Base-by-base conservation (phyloP, 495 filamentous ascomycete species). In the Penicillium arizonense region DNA sequence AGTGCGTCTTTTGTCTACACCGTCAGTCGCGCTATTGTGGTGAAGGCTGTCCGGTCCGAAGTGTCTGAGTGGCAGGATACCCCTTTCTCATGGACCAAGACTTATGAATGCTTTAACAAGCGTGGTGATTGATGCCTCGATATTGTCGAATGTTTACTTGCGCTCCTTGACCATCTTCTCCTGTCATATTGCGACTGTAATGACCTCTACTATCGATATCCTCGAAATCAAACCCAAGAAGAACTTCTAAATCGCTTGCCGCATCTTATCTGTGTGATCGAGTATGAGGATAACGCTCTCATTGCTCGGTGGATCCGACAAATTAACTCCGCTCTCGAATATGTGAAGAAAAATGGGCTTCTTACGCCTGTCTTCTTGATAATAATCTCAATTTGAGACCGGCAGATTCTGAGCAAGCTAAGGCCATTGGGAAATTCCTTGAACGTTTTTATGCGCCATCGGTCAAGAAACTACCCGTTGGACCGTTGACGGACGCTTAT, bases 121-220 rank as follows among this genome's bases (percentile, higher is more conserved):
- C 33, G 44, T 44, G 36, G 28, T 7, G 50, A 57, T 57, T 54
- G 45, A 57, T 59, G 57, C 49, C 49, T 10, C 18, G 32, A 59
- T 57, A 63, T 59, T 44, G 14, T 60, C 13, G 53, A 60, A 57
- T 63, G 57, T 53, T 63, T 63, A 30, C 60, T 63, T 41, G 54
- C 57, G n/a, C 47, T 63, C 57, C 57, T 9, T 9, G 50, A 60
- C 50, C 24, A 63, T 38, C 34, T 57, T 47, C n/a, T 63, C 55
- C 54, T 63, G 35, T 63, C 61, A 52, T 63, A 60, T 55, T 63
- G 54, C 61, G 44, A 38, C 34, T 12, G 60, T 46, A 41, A 57
- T 41, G 45, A 46, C 49, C 50, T 58, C 32, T 41, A 41, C 45
- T 44, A 49, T 63, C 53, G 61, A 40, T 60, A 57, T 16, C 55